phyloP scores from a whole-genome alignment of 305 asterid species.

The Solanum hybrid region DNA sequence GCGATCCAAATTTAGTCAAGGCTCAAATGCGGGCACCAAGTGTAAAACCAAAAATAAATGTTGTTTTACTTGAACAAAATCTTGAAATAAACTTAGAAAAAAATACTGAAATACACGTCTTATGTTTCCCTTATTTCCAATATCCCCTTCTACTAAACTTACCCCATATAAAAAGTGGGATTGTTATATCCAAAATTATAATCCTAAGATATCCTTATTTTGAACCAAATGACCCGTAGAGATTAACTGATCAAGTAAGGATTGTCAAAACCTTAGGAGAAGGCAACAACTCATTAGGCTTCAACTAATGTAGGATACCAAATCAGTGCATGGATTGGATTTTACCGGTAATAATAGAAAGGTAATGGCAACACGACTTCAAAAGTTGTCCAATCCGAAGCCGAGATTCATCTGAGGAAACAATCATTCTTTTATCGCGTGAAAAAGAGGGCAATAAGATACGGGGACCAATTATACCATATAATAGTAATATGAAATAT shows the following conservation, averaged over 20 bases:
- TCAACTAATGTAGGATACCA: background rate
- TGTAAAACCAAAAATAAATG: no score
- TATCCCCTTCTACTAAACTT: no score
- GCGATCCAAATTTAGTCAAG: no score
- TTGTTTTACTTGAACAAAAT: no score
- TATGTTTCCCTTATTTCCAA: no score
- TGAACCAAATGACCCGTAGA: background rate
- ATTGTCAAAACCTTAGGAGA: background rate
- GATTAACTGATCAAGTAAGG: background rate
- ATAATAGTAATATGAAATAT: no score
- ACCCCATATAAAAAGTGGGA: background rate
- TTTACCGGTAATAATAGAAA: background rate
- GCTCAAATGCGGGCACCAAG: background rate
- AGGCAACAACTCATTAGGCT: background rate
- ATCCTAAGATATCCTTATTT: background rate
- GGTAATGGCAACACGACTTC: background rate
- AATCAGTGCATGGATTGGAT: background rate
- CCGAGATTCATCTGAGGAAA: background rate
- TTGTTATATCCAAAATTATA: background rate
- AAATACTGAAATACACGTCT: no score
- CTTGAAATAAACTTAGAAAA: background rate
- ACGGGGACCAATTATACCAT: background rate
- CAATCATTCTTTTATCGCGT: background rate
- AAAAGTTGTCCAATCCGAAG: background rate
- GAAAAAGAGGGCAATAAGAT: background rate